A percentile compares a stretch with the other conserved stretches of the same genome.
Conservation (phyloP, 208 protist genomes). For the Endotrypanum monterogeii region DNA sequence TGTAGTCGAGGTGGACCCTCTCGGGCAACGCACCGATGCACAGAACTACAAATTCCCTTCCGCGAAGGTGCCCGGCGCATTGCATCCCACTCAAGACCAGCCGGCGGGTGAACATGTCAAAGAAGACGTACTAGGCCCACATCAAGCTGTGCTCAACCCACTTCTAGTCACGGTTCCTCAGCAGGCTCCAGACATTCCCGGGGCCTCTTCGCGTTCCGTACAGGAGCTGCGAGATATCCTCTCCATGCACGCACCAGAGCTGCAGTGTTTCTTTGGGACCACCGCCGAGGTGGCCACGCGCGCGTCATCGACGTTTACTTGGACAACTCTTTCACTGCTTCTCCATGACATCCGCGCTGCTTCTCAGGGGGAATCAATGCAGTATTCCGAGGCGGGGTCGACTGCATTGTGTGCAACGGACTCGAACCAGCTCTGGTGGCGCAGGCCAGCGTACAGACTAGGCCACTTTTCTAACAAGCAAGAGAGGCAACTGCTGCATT, state of each 20-base stretch:
- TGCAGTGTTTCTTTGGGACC: constrained; percentile 11
- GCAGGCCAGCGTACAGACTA: constrained; percentile 1
- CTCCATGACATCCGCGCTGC: constrained; percentile 16
- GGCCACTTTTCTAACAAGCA: constrained; percentile 11
- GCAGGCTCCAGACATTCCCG: too few species aligned
- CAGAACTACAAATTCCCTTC: constrained; percentile 28
- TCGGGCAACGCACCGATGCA: constrained; percentile 53
- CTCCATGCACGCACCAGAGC: neutral
- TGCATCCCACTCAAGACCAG: neutral
- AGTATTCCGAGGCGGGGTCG: neutral
- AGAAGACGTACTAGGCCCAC: neutral
- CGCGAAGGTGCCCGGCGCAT: neutral
- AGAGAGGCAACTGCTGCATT: constrained; percentile 28
- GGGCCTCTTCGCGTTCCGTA: neutral
- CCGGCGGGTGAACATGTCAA: neutral
- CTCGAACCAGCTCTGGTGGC: neutral
- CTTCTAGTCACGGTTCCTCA: neutral
- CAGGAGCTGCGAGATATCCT: constrained; percentile 1
- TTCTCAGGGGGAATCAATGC: neutral
- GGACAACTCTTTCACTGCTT: constrained; percentile 4
- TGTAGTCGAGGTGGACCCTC: constrained; percentile 74
- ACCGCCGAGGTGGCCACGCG: constrained; percentile 3
- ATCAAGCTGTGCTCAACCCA: neutral
- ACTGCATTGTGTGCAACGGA: neutral
- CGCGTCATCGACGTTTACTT: constrained; percentile 5